phyloP scores from a whole-genome alignment of 768 basidiomycete species.

The Tricholoma hemisulphureum region DNA sequence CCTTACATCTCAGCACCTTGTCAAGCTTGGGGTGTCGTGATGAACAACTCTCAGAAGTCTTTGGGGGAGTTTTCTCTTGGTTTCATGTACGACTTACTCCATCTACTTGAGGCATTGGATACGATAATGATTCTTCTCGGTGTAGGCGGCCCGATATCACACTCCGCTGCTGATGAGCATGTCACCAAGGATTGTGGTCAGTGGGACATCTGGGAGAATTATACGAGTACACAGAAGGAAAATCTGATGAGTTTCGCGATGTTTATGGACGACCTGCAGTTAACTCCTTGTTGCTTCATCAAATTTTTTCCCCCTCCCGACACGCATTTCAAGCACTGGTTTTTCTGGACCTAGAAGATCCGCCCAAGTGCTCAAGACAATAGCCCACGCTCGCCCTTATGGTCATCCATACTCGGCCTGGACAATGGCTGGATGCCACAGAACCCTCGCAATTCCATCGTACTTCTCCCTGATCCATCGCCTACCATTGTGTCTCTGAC shows the following conservation, averaged over 20 bases:
- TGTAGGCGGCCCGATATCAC: not conserved
- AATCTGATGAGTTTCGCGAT: slow-evolving; percentile 55
- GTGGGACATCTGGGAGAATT: slow-evolving; percentile 57
- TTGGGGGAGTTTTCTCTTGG: slow-evolving; percentile 81
- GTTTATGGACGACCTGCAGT: slow-evolving; percentile 38
- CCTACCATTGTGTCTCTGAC: too few relatives aligned
- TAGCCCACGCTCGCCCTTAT: slow-evolving; percentile 38
- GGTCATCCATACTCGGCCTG: slow-evolving; percentile 48
- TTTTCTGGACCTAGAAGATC: too few relatives aligned
- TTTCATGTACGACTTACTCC: slow-evolving; percentile 53
- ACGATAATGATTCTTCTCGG: not conserved
- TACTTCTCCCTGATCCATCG: slow-evolving; percentile 56
- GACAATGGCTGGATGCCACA: too few relatives aligned
- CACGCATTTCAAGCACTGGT: not conserved
- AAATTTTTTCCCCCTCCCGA: not conserved
- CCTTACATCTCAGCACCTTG: slow-evolving; percentile 54
- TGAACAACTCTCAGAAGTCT: slow-evolving; percentile 44
- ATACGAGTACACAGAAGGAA: slow-evolving; percentile 37
- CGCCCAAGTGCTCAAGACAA: too few relatives aligned
- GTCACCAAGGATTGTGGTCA: slow-evolving; percentile 24
- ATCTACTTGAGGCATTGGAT: not conserved
- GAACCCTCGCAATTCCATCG: slow-evolving; percentile 24
- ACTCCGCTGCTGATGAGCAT: not conserved
- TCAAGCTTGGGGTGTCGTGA: slow-evolving; percentile 52
- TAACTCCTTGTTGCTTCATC: not conserved